Percentiles rank a stretch among this genome's conserved stretches.
Evolutionary conservation across 1,139 yeast genomes (phyloP).

Genomic region (Debaryomyces psychrophilus): DNA sequence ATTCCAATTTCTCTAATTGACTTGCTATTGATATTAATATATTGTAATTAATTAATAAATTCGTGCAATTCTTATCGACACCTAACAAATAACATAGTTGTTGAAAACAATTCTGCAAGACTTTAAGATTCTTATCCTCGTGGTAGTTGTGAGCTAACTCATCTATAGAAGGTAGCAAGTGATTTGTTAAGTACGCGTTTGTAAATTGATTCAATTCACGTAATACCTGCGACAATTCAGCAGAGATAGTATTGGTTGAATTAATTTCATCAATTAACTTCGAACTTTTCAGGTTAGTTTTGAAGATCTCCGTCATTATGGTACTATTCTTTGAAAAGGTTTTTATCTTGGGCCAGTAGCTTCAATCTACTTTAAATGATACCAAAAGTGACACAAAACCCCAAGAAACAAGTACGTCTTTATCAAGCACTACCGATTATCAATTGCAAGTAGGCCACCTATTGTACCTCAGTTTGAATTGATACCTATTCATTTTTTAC

Average conservation of each 20-base stretch:
- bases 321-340: not conserved
- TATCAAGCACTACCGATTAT: too few relatives aligned
- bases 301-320: slow-evolving; percentile 9
- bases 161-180: slow-evolving; percentile 9
- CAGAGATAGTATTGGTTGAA: slow-evolving; percentile 12
- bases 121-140: slow-evolving; percentile 23
- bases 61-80: slow-evolving; percentile 25
- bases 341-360: not conserved
- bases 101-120: slow-evolving; percentile 28
- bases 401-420: not conserved
- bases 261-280: slow-evolving; percentile 12
- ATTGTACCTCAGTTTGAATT: not conserved
- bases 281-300: slow-evolving; percentile 2
- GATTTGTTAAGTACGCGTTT: slow-evolving; percentile 10
- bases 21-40: slow-evolving; percentile 13
- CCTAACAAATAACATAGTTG: slow-evolving; percentile 27
- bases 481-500: not conserved
- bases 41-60: slow-evolving; percentile 18
- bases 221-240: slow-evolving; percentile 10
- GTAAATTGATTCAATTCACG: slow-evolving; percentile 11
- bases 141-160: slow-evolving; percentile 7
- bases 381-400: not conserved
- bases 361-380: not conserved
- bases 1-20: slow-evolving; percentile 10
- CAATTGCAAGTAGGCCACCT: too few relatives aligned